Base-by-base conservation (phyloP, 2,329 filamentous ascomycete species). In the Aureobasidium sp. region DNA sequence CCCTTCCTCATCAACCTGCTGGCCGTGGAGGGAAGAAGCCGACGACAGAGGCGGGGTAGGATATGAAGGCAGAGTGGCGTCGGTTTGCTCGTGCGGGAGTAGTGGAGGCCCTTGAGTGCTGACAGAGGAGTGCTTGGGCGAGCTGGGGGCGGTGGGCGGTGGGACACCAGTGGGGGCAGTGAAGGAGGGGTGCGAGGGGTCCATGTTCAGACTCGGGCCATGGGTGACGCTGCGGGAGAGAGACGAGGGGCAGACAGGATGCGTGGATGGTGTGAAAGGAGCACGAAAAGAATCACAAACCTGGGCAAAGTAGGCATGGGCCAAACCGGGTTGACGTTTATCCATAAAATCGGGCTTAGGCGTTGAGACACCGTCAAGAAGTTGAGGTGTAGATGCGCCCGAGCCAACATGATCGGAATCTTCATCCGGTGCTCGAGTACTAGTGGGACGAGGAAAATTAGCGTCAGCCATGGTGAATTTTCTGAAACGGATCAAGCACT, bases 231-330 rank as follows among this genome's bases (percentile, higher is more conserved):
- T 25, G 44, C n/a, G 57, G 34, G 36, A 41, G 20, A 60, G 57
- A 22, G 29, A 34, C 63, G 47, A 64, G 63, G 61, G 63, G 61
- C 42, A 63, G 64, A 48, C 64, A 59, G 44, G 63, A 57, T 48
- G 66, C 65, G 64, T 51, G 45, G 57, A 31, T 31, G 56, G 15
- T 47, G 57, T 51, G 37, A 42, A 51, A 45, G 57, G 45, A 60
- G 47, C 45, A 45, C 75, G 72, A 86, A 87, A 85, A 81, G 84
- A 85, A 82, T 84, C 84, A 97, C 94, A 87, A 96, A 99, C 94
- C 93, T 99, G 94, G 81, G 88, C 89, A 84, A 97, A 96, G 83
- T 94, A 97, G 82, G 88, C 95, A 76, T 87, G 85, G 94, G 88
- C 11, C 80, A 97, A 96, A 75, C 91, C 90, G 69, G 94, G 94